These are phyloP conservation scores for Fusarium odoratissimum DNA, from an alignment of 2,329 filamentous ascomycete species.

Conservation along the genomic window DNA sequence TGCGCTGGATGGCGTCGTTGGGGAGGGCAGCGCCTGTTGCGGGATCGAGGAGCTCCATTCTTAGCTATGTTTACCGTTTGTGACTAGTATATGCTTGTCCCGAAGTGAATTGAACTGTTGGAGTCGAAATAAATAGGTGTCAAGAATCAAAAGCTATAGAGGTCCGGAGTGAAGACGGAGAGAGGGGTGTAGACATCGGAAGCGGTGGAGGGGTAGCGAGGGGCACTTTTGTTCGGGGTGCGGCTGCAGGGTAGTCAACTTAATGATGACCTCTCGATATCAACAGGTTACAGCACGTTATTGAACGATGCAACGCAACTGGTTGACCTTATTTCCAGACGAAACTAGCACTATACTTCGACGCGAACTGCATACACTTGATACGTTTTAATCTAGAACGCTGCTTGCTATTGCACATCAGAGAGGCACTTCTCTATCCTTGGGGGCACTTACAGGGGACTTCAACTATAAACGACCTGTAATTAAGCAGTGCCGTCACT, in stretches of 20 bases:
- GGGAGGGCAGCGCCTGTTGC: slow-evolving; percentile 76
- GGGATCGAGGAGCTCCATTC: slow-evolving; percentile 76
- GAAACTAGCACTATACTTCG: neutral
- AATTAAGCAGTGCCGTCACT: slow-evolving; percentile 11
- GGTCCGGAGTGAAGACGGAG: slow-evolving; percentile 8
- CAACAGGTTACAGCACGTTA: slow-evolving; percentile 22
- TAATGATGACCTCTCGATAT: neutral
- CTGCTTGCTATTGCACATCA: neutral
- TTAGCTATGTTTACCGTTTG: neutral
- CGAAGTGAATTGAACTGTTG: neutral
- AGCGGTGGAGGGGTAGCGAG: slow-evolving; percentile 38
- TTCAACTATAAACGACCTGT: slow-evolving; percentile 1
- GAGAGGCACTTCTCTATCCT: neutral
- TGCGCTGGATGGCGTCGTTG: slow-evolving; percentile 82
- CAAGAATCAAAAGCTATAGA: neutral
- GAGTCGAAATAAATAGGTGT: neutral
- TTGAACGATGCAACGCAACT: slow-evolving; percentile 24
- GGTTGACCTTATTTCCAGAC: neutral
- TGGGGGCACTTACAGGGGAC: neutral
- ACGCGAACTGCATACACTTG: too few species aligned
- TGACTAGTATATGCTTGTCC: neutral
- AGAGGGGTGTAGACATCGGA: slow-evolving; percentile 20
- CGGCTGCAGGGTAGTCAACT: slow-evolving; percentile 30
- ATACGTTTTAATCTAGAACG: neutral
- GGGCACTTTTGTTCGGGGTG: slow-evolving; percentile 14